Evolutionary conservation across 495 filamentous ascomycete species (phyloP), one percentile per base, ranked within the genome.

Genomic region (Aspergillus affinis): DNA sequence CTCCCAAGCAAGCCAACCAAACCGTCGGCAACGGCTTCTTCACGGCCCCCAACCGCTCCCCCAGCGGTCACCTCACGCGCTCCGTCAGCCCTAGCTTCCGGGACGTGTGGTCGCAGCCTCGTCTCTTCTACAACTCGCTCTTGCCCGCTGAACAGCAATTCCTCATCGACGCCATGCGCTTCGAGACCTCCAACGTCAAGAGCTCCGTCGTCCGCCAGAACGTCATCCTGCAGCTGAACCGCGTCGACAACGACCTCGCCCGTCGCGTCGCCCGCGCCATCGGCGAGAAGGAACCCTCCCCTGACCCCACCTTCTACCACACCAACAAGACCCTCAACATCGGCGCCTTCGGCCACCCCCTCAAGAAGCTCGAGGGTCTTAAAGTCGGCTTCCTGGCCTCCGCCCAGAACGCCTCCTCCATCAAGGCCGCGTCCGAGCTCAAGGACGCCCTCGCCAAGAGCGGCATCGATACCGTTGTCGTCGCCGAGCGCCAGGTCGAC

Each of bases 81-180:
- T 78, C 74, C 23, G 72, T 83, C 13, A 86, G 86, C 47, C 71
- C 85, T 0, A 88, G 85, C 13, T 92, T 93, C 71, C 70, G 82
- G 44, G 89, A 92, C 72, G 84, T 85, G 72, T 93, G 88, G 88
- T 84, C 84, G 4, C 90, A 93, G 66, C 83, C 88, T 0, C 83
- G 90, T 3, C 79, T 92, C 8, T 89, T 92, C 75, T 91, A 81
- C 81, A 90, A 91, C 82, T 91, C 88, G 0, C 82, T 93, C 48
- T 69, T 81, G 6, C 77, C 82, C 8, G 81, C 83, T 0, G 90
- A 92, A 65, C 83, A 91, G 68, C 90, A 93, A 67, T 88, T 91
- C 71, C 68, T 91, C 58, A 80, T 93, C 72, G 88, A 93, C 72
- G 89, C 88, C 1, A 84, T 91, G 58, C 87, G 90, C 27, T 93